Evolutionary conservation across 2,329 filamentous ascomycete genomes (phyloP).

Genomic region (Rhexocercosporidium sp.): DNA sequence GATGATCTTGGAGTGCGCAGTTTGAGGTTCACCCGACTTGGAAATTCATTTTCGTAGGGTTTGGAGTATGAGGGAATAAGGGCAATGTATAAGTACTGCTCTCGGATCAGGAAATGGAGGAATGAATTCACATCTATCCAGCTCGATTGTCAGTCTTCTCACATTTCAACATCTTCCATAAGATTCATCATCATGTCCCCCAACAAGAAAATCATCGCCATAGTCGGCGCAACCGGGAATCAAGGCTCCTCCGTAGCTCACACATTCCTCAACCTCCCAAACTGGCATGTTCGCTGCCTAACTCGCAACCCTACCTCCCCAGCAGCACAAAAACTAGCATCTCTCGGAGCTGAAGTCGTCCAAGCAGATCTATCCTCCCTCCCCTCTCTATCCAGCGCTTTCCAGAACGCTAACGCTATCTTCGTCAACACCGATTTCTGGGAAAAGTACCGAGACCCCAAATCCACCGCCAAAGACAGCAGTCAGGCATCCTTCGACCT

Average conservation of each 20-base stretch:
- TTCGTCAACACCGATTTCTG: slow-evolving; percentile 41
- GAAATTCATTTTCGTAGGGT: neutral
- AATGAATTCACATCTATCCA: neutral
- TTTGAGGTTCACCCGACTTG: neutral
- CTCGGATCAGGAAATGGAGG: neutral
- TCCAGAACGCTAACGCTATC: slow-evolving; percentile 34
- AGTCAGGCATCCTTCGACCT: slow-evolving; percentile 28
- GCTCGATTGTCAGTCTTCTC: neutral
- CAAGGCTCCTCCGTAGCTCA: slow-evolving; percentile 62
- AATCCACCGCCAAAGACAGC: neutral
- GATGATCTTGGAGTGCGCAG: neutral
- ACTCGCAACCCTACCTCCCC: slow-evolving; percentile 30
- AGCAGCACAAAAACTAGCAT: slow-evolving; percentile 23
- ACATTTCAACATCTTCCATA: neutral
- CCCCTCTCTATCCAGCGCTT: slow-evolving; percentile 33
- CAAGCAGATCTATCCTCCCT: slow-evolving; percentile 35
- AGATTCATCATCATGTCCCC: slow-evolving; percentile 18
- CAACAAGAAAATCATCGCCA: slow-evolving; percentile 53
- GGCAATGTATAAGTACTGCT: neutral
- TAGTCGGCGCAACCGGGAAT: slow-evolving; percentile 64
- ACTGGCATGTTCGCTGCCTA: slow-evolving; percentile 39
- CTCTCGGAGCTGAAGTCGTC: slow-evolving; percentile 36
- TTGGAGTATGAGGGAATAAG: neutral
- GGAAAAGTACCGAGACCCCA: slow-evolving; percentile 14
- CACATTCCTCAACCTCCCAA: slow-evolving; percentile 28